These are phyloP conservation scores for Candida mattraensis DNA, from an alignment of 805 yeast genomes.

Conservation along the genomic window DNA sequence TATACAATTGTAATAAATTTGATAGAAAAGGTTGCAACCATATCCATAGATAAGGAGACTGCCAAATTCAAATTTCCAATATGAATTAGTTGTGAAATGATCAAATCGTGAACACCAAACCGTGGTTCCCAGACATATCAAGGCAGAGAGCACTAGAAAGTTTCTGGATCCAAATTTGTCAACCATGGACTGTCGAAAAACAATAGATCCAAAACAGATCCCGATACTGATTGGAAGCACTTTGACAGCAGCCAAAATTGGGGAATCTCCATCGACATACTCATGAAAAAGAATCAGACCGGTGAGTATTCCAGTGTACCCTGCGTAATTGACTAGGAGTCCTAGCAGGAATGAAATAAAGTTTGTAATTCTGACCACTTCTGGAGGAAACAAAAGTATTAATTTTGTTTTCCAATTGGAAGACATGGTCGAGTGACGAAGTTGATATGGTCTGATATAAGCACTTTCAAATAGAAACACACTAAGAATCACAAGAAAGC, in stretches of 20 bases:
- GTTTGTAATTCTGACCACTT: slow-evolving; percentile 20
- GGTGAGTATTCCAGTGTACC: slow-evolving; percentile 8
- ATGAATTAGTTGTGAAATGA: slow-evolving; percentile 1
- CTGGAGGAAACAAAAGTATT: slow-evolving; percentile 24
- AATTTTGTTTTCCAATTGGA: slow-evolving; percentile 18
- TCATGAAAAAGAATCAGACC: slow-evolving; percentile 23
- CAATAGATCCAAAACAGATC: slow-evolving; percentile 27
- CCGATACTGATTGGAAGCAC: slow-evolving; percentile 36
- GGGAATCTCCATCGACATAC: slow-evolving; percentile 31
- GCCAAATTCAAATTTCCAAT: slow-evolving; percentile 7
- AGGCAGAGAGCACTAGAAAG: slow-evolving; percentile 14
- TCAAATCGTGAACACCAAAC: slow-evolving; percentile 24
- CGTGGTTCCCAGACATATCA: slow-evolving; percentile 12
- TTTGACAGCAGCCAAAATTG: slow-evolving; percentile 39
- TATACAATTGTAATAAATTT: neutral
- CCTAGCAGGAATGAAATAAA: slow-evolving; percentile 18
- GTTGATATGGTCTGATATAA: slow-evolving; percentile 18
- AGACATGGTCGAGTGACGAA: neutral
- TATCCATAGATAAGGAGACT: slow-evolving; percentile 1
- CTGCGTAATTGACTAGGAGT: slow-evolving; percentile 8
- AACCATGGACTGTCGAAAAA: slow-evolving; percentile 15
- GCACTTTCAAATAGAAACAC: slow-evolving; percentile 34
- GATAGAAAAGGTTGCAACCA: slow-evolving; percentile 1
- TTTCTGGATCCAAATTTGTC: slow-evolving; percentile 23
- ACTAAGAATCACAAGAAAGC: slow-evolving; percentile 31